These are phyloP conservation scores for Fusarium buxicola DNA, from an alignment of 2,329 filamentous ascomycete genomes.

Conservation along the genomic window DNA sequence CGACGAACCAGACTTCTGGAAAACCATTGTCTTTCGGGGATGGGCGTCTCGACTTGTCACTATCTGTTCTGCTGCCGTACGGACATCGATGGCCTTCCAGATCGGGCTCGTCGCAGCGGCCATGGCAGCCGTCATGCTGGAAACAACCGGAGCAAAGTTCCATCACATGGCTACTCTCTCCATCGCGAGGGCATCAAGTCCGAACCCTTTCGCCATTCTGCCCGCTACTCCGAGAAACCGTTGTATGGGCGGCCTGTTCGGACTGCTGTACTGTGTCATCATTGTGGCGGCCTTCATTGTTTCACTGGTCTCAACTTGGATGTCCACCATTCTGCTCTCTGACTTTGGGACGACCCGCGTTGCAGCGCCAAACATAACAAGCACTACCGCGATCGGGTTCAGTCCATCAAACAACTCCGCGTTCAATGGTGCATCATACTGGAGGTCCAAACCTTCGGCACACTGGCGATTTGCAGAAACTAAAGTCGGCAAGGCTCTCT, in stretches of 20 bases:
- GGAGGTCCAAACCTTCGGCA: not conserved
- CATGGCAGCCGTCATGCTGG: slow-evolving; percentile 4
- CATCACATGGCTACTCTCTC: not conserved
- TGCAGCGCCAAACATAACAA: not conserved
- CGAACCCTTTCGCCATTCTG: not conserved
- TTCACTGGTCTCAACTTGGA: slow-evolving; percentile 5
- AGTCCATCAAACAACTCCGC: not conserved
- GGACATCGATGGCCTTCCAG: slow-evolving; percentile 1
- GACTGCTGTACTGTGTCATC: not conserved
- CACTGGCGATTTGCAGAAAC: slow-evolving; percentile 21
- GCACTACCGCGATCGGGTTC: not conserved
- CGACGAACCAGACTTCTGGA: too few relatives aligned
- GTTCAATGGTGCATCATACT: not conserved
- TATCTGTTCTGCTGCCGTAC: slow-evolving; percentile 17
- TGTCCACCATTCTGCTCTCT: slow-evolving; percentile 20
- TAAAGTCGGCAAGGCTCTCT: not conserved
- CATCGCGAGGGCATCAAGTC: not conserved
- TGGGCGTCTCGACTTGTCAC: slow-evolving; percentile 4
- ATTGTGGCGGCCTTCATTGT: not conserved
- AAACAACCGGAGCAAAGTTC: slow-evolving; percentile 2
- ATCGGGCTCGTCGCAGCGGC: not conserved
- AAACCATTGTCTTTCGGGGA: not conserved
- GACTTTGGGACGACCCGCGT: slow-evolving; percentile 1
- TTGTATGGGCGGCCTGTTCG: rapidly evolving
- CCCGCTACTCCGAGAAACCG: slow-evolving; percentile 1